Conservation (phyloP, 306 rosid species). For the Castanospermum australe region DNA sequence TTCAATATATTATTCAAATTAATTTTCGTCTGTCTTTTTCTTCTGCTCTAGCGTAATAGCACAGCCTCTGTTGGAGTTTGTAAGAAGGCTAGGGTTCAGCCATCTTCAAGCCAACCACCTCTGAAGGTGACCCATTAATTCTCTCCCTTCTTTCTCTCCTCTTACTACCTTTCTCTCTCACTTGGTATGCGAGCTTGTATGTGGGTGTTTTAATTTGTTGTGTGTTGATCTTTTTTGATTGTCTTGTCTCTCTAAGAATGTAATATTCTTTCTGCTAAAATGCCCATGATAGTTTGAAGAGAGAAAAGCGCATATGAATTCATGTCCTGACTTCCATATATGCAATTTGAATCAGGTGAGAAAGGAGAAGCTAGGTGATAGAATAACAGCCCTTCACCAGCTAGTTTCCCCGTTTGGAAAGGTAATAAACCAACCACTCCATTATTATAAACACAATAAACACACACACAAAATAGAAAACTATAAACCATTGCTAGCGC, state of each 20-base stretch:
- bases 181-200: not conserved
- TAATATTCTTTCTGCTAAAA: slow-evolving; percentile 30
- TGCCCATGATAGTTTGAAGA: not conserved
- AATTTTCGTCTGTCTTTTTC: not conserved
- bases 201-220: slow-evolving; percentile 7
- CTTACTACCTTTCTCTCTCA: not conserved
- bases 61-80: slow-evolving; percentile 43
- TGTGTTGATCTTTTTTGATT: slow-evolving; percentile 27
- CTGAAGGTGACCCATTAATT: slow-evolving; percentile 50
- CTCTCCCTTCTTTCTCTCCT: slow-evolving; percentile 29
- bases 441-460: not conserved
- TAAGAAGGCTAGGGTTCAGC: slow-evolving; percentile 80
- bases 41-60: slow-evolving; percentile 49
- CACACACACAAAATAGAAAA: not conserved
- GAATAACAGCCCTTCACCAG: slow-evolving; percentile 88
- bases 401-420: slow-evolving; percentile 92
- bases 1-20: slow-evolving; percentile 3
- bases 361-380: slow-evolving; percentile 89
- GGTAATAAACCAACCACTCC: slow-evolving; percentile 40
- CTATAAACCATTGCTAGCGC: not conserved
- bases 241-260: slow-evolving; percentile 25
- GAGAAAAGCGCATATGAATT: not conserved
- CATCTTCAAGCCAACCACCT: slow-evolving; percentile 73
- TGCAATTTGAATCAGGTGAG: slow-evolving; percentile 58
- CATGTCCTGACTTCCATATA: not conserved